Evolutionary conservation across 176 grass and related monocot species (phyloP), one percentile per base, ranked within the genome.

Genomic region (Oryza rufipogon): DNA sequence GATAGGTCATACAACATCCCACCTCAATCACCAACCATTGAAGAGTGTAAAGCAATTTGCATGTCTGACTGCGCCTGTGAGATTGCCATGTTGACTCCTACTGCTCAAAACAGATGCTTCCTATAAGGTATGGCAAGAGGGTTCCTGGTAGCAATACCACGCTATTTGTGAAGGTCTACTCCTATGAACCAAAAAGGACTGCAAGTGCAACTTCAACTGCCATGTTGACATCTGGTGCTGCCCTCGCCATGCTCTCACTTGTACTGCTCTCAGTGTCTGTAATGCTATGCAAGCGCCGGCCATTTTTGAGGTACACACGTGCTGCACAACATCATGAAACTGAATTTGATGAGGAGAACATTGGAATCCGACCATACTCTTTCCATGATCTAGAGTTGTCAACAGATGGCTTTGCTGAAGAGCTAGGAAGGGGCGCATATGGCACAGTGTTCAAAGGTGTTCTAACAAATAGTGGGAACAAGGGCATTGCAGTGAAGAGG

Each of bases 401-500:
- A 14, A 86, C 88, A 36, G 45, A 78, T 23, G 23, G 23, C 23
- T 23, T 70, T 71, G 7, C 72, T 51, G 33, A 90, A 46, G 73
- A 82, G 71, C 32, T 90, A 11, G 88, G 88, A 22, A 90, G 66
- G 83, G 88, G 78, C 0, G 88, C 83, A 30, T 86, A 66, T 82
- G 88, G 88, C 44, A 82, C 65, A 0, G 83, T 90, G 42, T 82
- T 86, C 79, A 90, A 77, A 78, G 88, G 83, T 64, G 3, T 33
- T 2, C 34, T 82, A 9, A 14, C 73, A 22, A 82, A 46, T 5
- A 13, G 13, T n/a, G 54, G 56, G n/a, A 83, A 83, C 41, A 82
- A 36, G 48, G 72, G 61, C 15, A 58, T 92, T 34, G 90, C 83
- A 41, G 86, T 92, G 63, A 89, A 92, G 83, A 92, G 83, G 36